phyloP scores from a whole-genome alignment of 2,329 filamentous ascomycete species.

The Emericellopsis atlantica region DNA sequence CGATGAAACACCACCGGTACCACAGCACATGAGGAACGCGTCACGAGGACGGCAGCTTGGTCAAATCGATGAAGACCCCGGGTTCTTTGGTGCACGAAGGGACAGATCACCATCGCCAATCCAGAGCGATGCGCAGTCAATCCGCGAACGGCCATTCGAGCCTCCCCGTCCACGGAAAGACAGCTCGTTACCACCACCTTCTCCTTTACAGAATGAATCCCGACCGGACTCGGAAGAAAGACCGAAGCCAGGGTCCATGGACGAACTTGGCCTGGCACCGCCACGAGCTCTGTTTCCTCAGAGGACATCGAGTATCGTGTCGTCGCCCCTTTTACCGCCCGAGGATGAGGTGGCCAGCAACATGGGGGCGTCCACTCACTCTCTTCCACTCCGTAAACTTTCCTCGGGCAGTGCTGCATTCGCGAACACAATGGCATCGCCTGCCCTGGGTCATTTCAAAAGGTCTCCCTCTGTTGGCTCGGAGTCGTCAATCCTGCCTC shows the following conservation, averaged over 20 bases:
- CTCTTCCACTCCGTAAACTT: constrained; percentile 62
- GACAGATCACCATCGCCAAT: constrained; percentile 46
- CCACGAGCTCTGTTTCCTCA: constrained; percentile 35
- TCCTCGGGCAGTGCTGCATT: constrained; percentile 54
- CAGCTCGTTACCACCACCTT: constrained; percentile 19
- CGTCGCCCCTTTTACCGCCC: constrained; percentile 50
- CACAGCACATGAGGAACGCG: constrained; percentile 24
- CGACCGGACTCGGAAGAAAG: constrained; percentile 31
- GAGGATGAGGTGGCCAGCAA: constrained; percentile 55
- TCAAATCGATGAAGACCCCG: constrained; percentile 23
- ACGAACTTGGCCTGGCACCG: constrained; percentile 37
- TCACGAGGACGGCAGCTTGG: constrained; percentile 26
- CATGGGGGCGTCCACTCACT: constrained; percentile 40
- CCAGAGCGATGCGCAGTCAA: constrained; percentile 23
- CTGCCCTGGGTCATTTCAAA: constrained; percentile 46
- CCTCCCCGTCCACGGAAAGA: constrained; percentile 19
- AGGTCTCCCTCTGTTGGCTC: constrained; percentile 80
- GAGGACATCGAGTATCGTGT: constrained; percentile 47
- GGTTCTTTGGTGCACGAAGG: constrained; percentile 38
- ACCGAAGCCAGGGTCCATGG: constrained; percentile 30
- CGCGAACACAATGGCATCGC: constrained; percentile 33
- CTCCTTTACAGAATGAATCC: constrained; percentile 16
- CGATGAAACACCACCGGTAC: constrained; percentile 30
- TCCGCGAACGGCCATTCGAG: constrained; percentile 12
- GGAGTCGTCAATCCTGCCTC: constrained; percentile 60